Evolutionary conservation across 2,329 filamentous ascomycete genomes (phyloP).

Genomic region (Sporothrix inflata): DNA sequence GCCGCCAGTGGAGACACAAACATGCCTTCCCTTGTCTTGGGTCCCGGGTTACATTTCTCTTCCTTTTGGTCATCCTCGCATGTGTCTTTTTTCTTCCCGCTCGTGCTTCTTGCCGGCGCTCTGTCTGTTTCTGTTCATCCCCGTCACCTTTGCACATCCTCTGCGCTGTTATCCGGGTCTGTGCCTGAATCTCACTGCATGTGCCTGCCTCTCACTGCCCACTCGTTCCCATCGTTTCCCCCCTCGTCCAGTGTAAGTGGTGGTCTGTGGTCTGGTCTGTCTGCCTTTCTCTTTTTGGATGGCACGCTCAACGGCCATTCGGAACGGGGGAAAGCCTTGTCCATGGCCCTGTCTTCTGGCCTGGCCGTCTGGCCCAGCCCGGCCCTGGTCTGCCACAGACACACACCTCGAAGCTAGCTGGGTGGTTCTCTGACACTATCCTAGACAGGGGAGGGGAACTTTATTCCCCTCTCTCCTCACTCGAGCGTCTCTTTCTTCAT

Average conservation of each 20-base stretch:
- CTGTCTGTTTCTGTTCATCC: not conserved
- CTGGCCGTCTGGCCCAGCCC: not conserved
- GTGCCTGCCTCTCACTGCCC: conserved; percentile 8
- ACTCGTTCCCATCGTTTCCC: not conserved
- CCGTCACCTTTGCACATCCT: conserved; percentile 12
- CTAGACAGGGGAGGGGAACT: conserved; percentile 1
- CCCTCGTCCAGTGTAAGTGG: not conserved
- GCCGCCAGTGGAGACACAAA: conserved; percentile 7
- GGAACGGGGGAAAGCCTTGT: not conserved
- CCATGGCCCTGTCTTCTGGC: not conserved
- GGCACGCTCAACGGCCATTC: not conserved
- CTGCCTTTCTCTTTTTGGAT: conserved; percentile 18
- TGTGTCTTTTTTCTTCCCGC: not conserved
- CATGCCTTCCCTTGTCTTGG: conserved; percentile 21
- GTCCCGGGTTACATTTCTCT: not conserved
- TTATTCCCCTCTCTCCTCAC: not conserved
- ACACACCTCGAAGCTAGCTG: conserved; percentile 11
- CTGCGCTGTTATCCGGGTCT: not conserved
- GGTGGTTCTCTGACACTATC: conserved; percentile 18
- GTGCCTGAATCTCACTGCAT: conserved; percentile 22
- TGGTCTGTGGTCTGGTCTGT: not conserved
- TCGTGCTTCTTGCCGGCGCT: not conserved
- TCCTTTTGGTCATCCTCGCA: not conserved
- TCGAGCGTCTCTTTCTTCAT: not conserved
- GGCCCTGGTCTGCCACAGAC: conserved; percentile 1